phyloP scores from a whole-genome alignment of 176 grass and related monocot genomes.

The Aegilops sharonensis region DNA sequence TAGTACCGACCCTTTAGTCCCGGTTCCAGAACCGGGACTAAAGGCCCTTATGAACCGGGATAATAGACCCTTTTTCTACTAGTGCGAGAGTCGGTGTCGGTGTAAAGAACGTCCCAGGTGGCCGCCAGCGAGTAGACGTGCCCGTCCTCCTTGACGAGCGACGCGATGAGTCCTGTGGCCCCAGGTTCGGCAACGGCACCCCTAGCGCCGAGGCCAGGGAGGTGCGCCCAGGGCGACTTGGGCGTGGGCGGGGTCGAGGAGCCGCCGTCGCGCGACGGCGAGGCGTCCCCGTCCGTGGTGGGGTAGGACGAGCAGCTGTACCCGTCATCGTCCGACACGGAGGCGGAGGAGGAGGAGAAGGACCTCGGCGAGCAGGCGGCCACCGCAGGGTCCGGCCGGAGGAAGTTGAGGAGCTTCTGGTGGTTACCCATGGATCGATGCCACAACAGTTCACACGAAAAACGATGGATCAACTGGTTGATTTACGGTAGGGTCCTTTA shows the following conservation, averaged over 20 bases:
- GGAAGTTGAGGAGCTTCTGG: constrained; percentile 40
- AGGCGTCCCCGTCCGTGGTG: constrained; percentile 1
- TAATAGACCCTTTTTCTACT: too few relatives aligned
- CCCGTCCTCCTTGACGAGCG: neutral
- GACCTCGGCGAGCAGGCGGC: constrained; percentile 3
- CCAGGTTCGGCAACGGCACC: neutral
- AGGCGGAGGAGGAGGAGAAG: constrained; percentile 26
- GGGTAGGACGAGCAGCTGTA: constrained; percentile 23
- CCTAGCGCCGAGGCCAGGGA: constrained; percentile 18
- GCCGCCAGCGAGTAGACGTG: constrained; percentile 6
- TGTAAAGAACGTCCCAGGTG: neutral
- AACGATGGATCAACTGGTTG: neutral
- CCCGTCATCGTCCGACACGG: constrained; percentile 34
- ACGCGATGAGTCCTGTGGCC: neutral
- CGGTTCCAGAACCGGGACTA: too few relatives aligned
- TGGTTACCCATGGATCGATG: constrained; percentile 23
- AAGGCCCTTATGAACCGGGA: too few relatives aligned
- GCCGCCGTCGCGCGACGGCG: constrained; percentile 49
- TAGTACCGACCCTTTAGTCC: too few relatives aligned
- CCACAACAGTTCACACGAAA: neutral
- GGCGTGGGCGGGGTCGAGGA: constrained; percentile 38
- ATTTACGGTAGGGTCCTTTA: neutral
- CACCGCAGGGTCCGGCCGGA: constrained; percentile 18
- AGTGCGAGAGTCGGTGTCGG: neutral
- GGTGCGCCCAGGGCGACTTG: constrained; percentile 34